Evolutionary conservation across 2,329 filamentous ascomycete genomes (phyloP), one percentile per base, ranked within the genome.

Genomic region (Neopestalotiopsis sp.): DNA sequence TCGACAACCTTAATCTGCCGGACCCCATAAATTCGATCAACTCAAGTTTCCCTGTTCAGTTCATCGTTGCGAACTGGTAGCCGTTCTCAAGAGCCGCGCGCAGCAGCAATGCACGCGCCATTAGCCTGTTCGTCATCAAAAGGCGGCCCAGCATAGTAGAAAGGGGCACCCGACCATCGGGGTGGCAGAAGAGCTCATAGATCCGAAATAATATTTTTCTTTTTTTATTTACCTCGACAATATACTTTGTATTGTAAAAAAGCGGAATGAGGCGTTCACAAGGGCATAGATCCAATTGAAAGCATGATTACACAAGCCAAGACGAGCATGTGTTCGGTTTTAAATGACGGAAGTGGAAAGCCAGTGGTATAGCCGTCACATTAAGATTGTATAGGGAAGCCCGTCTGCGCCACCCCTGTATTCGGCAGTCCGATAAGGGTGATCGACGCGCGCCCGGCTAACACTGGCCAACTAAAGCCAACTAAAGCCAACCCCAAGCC

Each of bases 341-440:
- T 34, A 66, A 49, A 14, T 57, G 20, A 66, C 63, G 49, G 45
- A 66, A 66, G 32, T 42, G 63, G 63, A 56, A 66, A 66, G 63
- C 63, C 63, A 66, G 28, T 34, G 40, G n/a, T 66, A 66, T 66
- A 66, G 65, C 45, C 30, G 49, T 67, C 65, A 59, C 34, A 57
- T 61, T 49, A 34, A 38, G 17, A 56, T 61, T 61, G 56, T 53
- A 59, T 67, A 42, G 56, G 65, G 65, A 67, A 67, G 65, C 38
- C 65, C 38, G 30, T 61, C 17, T 17, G 20, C 32, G 42, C 34
- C 34, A 45, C 45, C 65, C 65, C 65, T 67, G 65, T 32, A 42
- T 67, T 67, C 56, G 56, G 65, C 65, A 67, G 65, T 61, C 65
- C 65, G 65, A 67, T 67, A 67, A 67, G 65, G 56, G 45, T 53